Evolutionary conservation across 2,329 filamentous ascomycete species (phyloP).

Genomic region (Huntiella moniliformis): DNA sequence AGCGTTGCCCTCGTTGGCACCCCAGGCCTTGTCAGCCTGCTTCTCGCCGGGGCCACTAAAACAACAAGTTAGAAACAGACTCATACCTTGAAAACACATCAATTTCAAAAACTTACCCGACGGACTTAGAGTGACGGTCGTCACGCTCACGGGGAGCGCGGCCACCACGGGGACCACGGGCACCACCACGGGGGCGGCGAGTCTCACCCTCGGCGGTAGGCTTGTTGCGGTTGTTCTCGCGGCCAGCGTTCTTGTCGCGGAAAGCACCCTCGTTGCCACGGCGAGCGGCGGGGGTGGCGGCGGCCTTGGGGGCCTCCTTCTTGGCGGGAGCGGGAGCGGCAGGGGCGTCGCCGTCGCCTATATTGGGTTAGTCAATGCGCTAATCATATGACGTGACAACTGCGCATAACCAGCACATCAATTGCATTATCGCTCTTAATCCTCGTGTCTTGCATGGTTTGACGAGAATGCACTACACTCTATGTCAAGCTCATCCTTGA

Average conservation of each 20-base stretch:
- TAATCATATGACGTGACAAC: too few species aligned
- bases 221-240: constrained; percentile 65
- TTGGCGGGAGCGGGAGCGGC: constrained; percentile 50
- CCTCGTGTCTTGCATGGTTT: too few species aligned
- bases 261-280: constrained; percentile 62
- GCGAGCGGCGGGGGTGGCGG: constrained; percentile 43
- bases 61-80: constrained; percentile 14
- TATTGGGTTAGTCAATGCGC: not conserved
- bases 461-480: too few species aligned
- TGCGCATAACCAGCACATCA: not conserved
- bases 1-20: constrained; percentile 58
- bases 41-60: constrained; percentile 51
- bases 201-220: constrained; percentile 49
- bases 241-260: constrained; percentile 71
- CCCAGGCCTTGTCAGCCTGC: constrained; percentile 81
- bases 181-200: constrained; percentile 40
- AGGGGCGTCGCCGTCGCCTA: constrained; percentile 11
- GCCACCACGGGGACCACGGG: constrained; percentile 37
- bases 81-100: not conserved
- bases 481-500: too few species aligned
- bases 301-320: constrained; percentile 75
- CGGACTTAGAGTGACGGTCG: constrained; percentile 34
- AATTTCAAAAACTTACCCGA: constrained; percentile 23
- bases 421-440: not conserved
- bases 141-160: constrained; percentile 34